phyloP scores from a whole-genome alignment of 2,329 filamentous ascomycete species.

The Bipolaris bicolor region DNA sequence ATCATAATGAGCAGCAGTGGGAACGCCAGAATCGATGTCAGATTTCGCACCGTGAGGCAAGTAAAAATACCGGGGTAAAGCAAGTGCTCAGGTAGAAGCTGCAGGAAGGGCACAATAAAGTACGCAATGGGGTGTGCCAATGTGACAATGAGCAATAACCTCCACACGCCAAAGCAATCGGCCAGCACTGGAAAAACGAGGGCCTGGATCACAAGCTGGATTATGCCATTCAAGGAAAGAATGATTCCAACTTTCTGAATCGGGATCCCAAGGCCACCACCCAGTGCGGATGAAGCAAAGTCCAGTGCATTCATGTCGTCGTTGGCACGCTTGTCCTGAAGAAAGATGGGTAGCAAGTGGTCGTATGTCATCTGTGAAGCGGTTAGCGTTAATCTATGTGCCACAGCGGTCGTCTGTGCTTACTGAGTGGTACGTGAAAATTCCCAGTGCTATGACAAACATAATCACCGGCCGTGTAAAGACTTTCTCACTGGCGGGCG shows the following conservation, averaged over 20 bases:
- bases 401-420: constrained; percentile 3
- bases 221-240: constrained; percentile 71
- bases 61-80: constrained; percentile 68
- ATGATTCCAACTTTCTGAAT: constrained; percentile 72
- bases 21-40: constrained; percentile 71
- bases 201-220: constrained; percentile 75
- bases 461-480: constrained; percentile 72
- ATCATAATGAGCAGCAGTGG: constrained; percentile 73
- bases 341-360: constrained; percentile 88
- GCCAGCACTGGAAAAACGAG: constrained; percentile 71
- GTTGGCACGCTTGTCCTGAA: constrained; percentile 72
- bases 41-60: constrained; percentile 69
- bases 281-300: constrained; percentile 42
- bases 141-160: constrained; percentile 68
- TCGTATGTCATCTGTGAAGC: constrained; percentile 78
- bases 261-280: constrained; percentile 69
- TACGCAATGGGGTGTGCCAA: constrained; percentile 71
- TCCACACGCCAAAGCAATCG: constrained; percentile 69
- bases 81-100: constrained; percentile 60
- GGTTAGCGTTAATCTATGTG: constrained; percentile 7
- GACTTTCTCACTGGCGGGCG: constrained; percentile 51
- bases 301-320: constrained; percentile 39
- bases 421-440: constrained; percentile 86
- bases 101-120: constrained; percentile 71
- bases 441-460: constrained; percentile 79